These are phyloP conservation scores for Fusarium odoratissimum DNA, from an alignment of 2,329 filamentous ascomycete genomes.

Conservation along the genomic window DNA sequence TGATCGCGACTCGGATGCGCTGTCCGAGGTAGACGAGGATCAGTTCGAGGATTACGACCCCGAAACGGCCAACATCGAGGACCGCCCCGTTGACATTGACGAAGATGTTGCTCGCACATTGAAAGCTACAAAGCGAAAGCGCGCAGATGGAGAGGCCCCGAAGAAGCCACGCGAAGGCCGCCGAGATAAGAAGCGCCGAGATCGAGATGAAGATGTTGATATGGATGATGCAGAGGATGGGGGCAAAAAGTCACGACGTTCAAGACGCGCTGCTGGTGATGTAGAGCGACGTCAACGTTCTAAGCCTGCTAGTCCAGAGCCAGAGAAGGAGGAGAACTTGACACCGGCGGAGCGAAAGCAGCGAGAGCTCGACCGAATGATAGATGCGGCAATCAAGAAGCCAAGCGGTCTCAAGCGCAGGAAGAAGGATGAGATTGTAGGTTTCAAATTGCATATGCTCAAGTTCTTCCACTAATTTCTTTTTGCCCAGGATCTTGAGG, in stretches of 20 bases:
- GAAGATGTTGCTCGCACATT: slow-evolving; percentile 72
- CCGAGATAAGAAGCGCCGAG: slow-evolving; percentile 72
- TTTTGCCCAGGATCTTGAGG: slow-evolving; percentile 79
- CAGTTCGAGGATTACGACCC: slow-evolving; percentile 78
- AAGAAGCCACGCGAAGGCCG: slow-evolving; percentile 83
- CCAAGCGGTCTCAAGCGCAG: slow-evolving; percentile 72
- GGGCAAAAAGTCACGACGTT: slow-evolving; percentile 59
- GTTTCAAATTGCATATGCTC: slow-evolving; percentile 47
- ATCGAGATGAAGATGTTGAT: slow-evolving; percentile 61
- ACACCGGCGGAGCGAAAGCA: slow-evolving; percentile 87
- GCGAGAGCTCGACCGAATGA: slow-evolving; percentile 84
- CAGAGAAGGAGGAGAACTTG: slow-evolving; percentile 80
- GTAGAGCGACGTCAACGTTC: slow-evolving; percentile 62
- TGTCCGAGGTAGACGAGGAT: slow-evolving; percentile 77
- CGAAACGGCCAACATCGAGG: slow-evolving; percentile 70
- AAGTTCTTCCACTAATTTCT: slow-evolving; percentile 33
- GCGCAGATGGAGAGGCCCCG: slow-evolving; percentile 69
- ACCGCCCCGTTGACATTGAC: slow-evolving; percentile 74
- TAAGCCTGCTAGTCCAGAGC: slow-evolving; percentile 61
- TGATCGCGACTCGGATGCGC: slow-evolving; percentile 68
- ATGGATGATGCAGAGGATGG: slow-evolving; percentile 61
- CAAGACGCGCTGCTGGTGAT: slow-evolving; percentile 57
- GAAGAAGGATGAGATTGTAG: slow-evolving; percentile 89
- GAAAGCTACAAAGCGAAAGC: slow-evolving; percentile 74
- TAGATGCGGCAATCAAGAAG: slow-evolving; percentile 90